Base-by-base conservation (phyloP, 192 early-diverging fungal genomes). In the Funneliformis geosporum region DNA sequence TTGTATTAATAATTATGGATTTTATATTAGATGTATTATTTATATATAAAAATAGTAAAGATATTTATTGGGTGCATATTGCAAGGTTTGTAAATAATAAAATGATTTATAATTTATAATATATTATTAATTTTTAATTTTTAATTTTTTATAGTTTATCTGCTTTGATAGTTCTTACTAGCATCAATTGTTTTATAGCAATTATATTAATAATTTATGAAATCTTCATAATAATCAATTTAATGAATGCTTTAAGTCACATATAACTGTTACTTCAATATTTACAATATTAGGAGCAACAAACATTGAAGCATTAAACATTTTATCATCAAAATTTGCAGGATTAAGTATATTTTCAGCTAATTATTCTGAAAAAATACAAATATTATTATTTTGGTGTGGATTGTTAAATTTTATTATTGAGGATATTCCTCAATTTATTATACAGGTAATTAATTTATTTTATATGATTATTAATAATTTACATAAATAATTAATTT, bases 361-460 rank as follows among this genome's bases (percentile, higher is more conserved):
- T 18, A 28, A 18, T 42, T 39, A 28, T 18, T 69, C 67, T 12
- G 25, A 69, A 21, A 69, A 3, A 21, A 28, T 27, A 69, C 27
- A 69, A 21, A 25, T 18, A 25, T 43, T 18, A 2, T 11, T 69
- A 39, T 69, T 69, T 42, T 69, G 67, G 67, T 0, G 1, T 7
- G 28, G 67, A 18, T 12, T 28, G 6, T 27, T 25, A 25, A 39
- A 16, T 69, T 39, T 69, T 18, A 39, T 69, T 38, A 69, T 69
- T 16, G 67, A 69, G 16, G 67, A 69, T 69, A 27, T 69, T 39
- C 67, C 67, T 8, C 67, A 69, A 69, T 69, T 69, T 18, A 42
- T 69, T 42, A 27, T 16, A 39, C 25, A 69, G 12, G 25, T 69
- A 69, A 62, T 33, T 33, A 33, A 33, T 33, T 33, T 33, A 33